Percentiles rank a stretch among this genome's conserved stretches.
Evolutionary conservation across 805 yeast genomes (phyloP).

Genomic region (Metschnikowia cerradonensis): DNA sequence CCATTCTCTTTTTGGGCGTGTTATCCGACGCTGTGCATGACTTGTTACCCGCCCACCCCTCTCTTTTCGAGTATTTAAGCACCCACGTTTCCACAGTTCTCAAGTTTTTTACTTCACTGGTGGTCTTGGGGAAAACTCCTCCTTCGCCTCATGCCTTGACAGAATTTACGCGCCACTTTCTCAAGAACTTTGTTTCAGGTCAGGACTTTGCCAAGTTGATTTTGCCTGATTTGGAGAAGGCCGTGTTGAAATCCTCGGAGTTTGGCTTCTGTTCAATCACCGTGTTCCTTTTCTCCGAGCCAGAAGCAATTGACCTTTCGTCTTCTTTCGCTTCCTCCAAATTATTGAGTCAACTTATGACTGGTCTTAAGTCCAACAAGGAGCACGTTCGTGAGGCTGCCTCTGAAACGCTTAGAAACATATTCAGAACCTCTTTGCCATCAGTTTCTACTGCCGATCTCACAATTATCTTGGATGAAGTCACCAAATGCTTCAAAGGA

Average conservation of each 20-base stretch:
- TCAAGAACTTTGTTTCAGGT: slow-evolving; percentile 38
- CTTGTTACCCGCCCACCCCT: slow-evolving; percentile 24
- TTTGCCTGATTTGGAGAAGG: slow-evolving; percentile 65
- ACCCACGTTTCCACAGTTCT: slow-evolving; percentile 16
- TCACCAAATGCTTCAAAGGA: slow-evolving; percentile 54
- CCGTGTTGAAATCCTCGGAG: slow-evolving; percentile 77
- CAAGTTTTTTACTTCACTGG: slow-evolving; percentile 32
- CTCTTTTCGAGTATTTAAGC: slow-evolving; percentile 10
- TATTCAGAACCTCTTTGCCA: slow-evolving; percentile 19
- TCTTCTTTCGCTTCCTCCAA: slow-evolving; percentile 35
- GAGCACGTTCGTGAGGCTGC: slow-evolving; percentile 56
- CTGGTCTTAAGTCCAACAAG: slow-evolving; percentile 68
- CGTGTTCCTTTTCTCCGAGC: slow-evolving; percentile 42
- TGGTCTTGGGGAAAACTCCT: slow-evolving; percentile 43
- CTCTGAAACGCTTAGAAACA: slow-evolving; percentile 26
- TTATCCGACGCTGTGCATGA: slow-evolving; percentile 22
- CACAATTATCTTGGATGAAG: slow-evolving; percentile 45
- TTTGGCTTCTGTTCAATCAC: slow-evolving; percentile 53
- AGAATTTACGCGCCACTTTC: slow-evolving; percentile 40
- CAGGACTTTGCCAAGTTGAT: slow-evolving; percentile 36
- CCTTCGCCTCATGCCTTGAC: slow-evolving; percentile 33
- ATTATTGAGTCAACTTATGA: slow-evolving; percentile 46
- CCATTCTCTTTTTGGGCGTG: slow-evolving; percentile 23
- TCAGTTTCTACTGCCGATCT: slow-evolving; percentile 19
- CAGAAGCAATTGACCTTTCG: slow-evolving; percentile 37